phyloP scores from a whole-genome alignment of 768 basidiomycete genomes.

The Agaricus subrufescens region DNA sequence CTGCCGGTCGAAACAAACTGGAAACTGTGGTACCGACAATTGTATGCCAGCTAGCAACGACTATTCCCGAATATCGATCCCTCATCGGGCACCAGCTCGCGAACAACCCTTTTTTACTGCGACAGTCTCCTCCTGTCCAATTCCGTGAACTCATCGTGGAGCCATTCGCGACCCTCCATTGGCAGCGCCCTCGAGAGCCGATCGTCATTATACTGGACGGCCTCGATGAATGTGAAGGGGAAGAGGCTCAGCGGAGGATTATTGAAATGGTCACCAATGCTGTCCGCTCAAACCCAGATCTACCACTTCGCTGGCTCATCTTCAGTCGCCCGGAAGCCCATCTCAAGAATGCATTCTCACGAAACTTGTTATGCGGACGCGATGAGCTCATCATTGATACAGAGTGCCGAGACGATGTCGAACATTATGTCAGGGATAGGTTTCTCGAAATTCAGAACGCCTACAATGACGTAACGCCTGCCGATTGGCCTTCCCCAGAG shows the following conservation, averaged over 20 bases:
- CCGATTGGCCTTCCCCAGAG: background rate
- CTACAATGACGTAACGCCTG: background rate
- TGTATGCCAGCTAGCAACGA: slow-evolving; percentile 1
- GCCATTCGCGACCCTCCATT: background rate
- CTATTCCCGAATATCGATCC: background rate
- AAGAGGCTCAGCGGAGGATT: background rate
- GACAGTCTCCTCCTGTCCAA: background rate
- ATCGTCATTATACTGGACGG: slow-evolving; percentile 1
- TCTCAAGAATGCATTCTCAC: background rate
- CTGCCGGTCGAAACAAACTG: background rate
- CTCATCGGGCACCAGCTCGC: background rate
- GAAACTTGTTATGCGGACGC: background rate
- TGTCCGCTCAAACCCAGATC: background rate
- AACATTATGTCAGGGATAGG: background rate
- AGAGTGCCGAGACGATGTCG: background rate
- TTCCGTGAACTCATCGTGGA: slow-evolving; percentile 3
- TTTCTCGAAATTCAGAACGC: too few relatives aligned
- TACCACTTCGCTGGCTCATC: background rate
- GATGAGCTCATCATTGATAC: background rate
- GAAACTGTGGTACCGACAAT: background rate
- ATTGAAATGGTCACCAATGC: background rate
- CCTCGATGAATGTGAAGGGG: slow-evolving; percentile 4
- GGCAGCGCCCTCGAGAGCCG: background rate
- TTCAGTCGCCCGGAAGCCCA: background rate
- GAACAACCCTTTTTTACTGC: background rate